Percentiles rank a stretch among this genome's conserved stretches.
phyloP scores from a whole-genome alignment of 2,329 filamentous ascomycete genomes.

The Calonectria pteridis region DNA sequence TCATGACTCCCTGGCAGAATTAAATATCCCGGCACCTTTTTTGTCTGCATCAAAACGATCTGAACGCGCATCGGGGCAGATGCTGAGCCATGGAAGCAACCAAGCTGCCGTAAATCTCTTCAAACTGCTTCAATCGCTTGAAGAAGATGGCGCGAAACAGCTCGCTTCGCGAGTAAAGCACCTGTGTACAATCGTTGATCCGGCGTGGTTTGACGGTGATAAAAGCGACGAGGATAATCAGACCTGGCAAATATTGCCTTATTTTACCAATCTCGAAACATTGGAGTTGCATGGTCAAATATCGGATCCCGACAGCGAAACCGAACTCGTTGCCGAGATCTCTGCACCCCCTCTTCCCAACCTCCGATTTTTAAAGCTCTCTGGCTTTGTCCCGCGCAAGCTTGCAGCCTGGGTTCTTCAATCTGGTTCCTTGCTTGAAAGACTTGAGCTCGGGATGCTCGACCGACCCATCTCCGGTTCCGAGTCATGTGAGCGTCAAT shows the following conservation, averaged over 20 bases:
- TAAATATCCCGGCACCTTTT: slow-evolving; percentile 5
- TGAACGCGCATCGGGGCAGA: background rate
- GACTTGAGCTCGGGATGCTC: background rate
- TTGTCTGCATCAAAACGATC: background rate
- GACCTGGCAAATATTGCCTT: slow-evolving; percentile 30
- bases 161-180: background rate
- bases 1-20: slow-evolving; percentile 17
- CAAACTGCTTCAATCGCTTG: background rate
- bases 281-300: slow-evolving; percentile 26
- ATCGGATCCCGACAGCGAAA: background rate
- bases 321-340: background rate
- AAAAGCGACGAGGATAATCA: background rate
- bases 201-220: background rate
- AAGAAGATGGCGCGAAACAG: background rate
- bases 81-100: background rate
- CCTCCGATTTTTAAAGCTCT: background rate
- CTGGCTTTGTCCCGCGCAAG: background rate
- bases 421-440: background rate
- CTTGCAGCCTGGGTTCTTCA: background rate
- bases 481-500: background rate
- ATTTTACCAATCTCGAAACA: slow-evolving; percentile 22
- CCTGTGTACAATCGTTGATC: slow-evolving; percentile 5
- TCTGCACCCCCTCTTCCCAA: background rate
- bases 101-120: slow-evolving; percentile 17
- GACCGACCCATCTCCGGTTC: background rate